Percentiles rank a stretch among this genome's conserved stretches.
These are phyloP conservation scores for Phytophthora parvispora DNA, from an alignment of 352 stramenopile genomes.

Conservation along the genomic window DNA sequence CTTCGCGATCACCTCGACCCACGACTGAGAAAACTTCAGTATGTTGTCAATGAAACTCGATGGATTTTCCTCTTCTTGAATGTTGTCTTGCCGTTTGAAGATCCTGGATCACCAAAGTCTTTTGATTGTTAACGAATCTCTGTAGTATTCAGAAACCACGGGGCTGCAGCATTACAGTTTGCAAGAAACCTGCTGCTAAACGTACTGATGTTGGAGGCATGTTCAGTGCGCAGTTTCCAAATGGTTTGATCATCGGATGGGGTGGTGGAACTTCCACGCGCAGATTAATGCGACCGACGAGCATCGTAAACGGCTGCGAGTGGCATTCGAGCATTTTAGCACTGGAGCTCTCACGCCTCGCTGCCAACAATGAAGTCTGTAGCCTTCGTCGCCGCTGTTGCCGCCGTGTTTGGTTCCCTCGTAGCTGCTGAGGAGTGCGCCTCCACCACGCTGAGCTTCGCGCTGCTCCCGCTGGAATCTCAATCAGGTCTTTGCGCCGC, in stretches of 20 bases:
- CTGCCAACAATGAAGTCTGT: slow-evolving; percentile 37
- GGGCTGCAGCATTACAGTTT: not conserved
- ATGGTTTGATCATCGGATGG: slow-evolving; percentile 31
- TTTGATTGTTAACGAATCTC: not conserved
- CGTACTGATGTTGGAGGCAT: slow-evolving; percentile 7
- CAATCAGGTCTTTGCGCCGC: slow-evolving; percentile 29
- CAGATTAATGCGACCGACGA: slow-evolving; percentile 4
- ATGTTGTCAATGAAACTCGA: not conserved
- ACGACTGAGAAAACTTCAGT: not conserved
- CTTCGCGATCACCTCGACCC: not conserved
- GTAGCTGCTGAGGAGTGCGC: slow-evolving; percentile 36
- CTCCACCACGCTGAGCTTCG: slow-evolving; percentile 38
- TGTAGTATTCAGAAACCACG: slow-evolving; percentile 4
- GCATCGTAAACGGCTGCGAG: slow-evolving; percentile 2
- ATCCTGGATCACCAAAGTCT: not conserved
- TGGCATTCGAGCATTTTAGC: slow-evolving; percentile 26
- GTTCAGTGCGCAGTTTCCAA: slow-evolving; percentile 20
- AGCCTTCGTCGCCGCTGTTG: slow-evolving; percentile 14
- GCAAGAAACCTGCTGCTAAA: slow-evolving; percentile 1
- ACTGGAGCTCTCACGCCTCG: not conserved
- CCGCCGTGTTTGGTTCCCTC: slow-evolving; percentile 22
- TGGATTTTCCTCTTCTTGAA: slow-evolving; percentile 3
- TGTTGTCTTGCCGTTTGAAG: slow-evolving; percentile 3
- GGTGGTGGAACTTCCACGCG: slow-evolving; percentile 17
- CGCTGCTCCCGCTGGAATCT: slow-evolving; percentile 41